These are phyloP conservation scores for Pleurotus cornucopiae DNA, from an alignment of 768 basidiomycete species.

Conservation along the genomic window DNA sequence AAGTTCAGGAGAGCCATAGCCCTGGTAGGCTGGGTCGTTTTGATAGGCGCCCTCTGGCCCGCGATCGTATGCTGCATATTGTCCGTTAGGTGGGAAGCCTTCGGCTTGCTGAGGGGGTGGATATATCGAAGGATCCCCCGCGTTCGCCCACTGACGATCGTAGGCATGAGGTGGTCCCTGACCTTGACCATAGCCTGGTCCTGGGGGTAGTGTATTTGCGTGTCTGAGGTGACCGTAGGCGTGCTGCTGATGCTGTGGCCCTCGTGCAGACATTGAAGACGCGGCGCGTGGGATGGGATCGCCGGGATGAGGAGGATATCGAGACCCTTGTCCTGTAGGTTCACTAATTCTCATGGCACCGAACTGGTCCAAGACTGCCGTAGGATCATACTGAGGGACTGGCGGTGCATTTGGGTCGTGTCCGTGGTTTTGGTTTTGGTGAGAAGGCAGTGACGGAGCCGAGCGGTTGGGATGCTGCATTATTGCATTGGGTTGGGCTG, in stretches of 20 bases:
- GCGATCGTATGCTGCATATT: not conserved
- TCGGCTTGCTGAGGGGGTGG: conserved; percentile 1
- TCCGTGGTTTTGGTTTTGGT: conserved; percentile 28
- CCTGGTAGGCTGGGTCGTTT: conserved; percentile 15
- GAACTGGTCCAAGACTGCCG: conserved; percentile 46
- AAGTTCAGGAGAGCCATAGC: conserved; percentile 14
- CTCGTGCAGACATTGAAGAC: conserved; percentile 53
- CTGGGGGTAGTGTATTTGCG: conserved; percentile 36
- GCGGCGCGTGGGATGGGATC: conserved; percentile 53
- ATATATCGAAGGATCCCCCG: not conserved
- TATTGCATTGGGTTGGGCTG: conserved; percentile 18
- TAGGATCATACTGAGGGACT: conserved; percentile 38
- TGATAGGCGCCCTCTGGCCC: not conserved
- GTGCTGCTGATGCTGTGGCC: conserved; percentile 21
- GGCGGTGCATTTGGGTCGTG: conserved; percentile 20
- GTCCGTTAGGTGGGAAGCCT: no score
- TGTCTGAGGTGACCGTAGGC: conserved; percentile 32
- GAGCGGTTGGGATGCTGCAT: conserved; percentile 46
- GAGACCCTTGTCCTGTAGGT: conserved; percentile 23
- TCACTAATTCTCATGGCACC: conserved; percentile 50
- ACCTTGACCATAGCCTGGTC: conserved; percentile 15
- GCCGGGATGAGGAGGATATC: conserved; percentile 13
- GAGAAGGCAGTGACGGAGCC: conserved; percentile 39
- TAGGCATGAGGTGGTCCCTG: conserved; percentile 4
- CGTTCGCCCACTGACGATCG: conserved; percentile 3